Base-by-base conservation (phyloP, 1,284 basidiomycete genomes). In the Coniferiporia sulphurascens region DNA sequence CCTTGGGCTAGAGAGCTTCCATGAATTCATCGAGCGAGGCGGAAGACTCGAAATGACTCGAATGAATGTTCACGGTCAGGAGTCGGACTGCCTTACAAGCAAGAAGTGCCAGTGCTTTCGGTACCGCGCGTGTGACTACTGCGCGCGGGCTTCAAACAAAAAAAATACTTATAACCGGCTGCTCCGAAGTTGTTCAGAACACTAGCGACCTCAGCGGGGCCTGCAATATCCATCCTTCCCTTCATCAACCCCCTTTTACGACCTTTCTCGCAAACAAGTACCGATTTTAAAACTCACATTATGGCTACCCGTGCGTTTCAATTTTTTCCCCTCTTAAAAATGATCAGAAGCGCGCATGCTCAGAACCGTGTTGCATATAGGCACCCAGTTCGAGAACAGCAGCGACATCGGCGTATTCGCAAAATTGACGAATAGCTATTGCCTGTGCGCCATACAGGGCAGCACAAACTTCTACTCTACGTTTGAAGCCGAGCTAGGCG, bases 401-500 rank as follows among this genome's bases (percentile, higher is more conserved):
- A 94, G 91, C 76, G 95, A 98, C 71, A 87, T 98, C 67, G 93
- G 95, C 70, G 93, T 96, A 50, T 95, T 95, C 77, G 78, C 93
- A 69, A 97, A 93, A 78, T 85, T 95, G 69, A 98, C 96, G 69
- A 98, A 99, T 81, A 89, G 85, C 71, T 97, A 95, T 82, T 96
- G 94, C 75, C 85, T 97, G 54, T 85, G 86, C 67, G 93, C 94
- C 59, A 86, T 97, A 67, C 92, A 94, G 70, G 96, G 95, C 69
- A 95, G 93, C 72, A 89, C 94, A 67, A 99, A 99, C 79, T 99
- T 99, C 71, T 98, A 97, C 82, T 96, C 94, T 34, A 89, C 92
- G 35, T 99, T 98, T 54, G 95, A 99, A 78, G 85, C 89, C 66
- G 95, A 98, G 73, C 86, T 98, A 44, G 86, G 85, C 62, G 96